phyloP scores from a whole-genome alignment of 495 filamentous ascomycete species.

The Pyronema domesticum region DNA sequence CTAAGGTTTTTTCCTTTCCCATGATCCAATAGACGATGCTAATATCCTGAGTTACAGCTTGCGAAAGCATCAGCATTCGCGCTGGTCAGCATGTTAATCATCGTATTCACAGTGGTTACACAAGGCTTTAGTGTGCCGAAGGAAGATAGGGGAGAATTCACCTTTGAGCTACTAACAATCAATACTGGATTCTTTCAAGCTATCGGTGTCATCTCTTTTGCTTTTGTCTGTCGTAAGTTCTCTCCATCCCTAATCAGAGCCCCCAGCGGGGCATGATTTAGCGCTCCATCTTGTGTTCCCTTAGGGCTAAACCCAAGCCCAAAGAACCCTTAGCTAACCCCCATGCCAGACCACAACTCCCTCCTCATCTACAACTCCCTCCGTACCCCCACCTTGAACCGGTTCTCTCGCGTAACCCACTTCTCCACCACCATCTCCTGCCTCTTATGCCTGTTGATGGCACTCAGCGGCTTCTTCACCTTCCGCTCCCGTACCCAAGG shows the following conservation, averaged over 20 bases:
- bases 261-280: conserved; percentile 17
- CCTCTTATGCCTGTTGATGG: conserved; percentile 75
- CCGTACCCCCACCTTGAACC: conserved; percentile 81
- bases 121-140: conserved; percentile 57
- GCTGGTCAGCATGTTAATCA: conserved; percentile 76
- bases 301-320: conserved; percentile 9
- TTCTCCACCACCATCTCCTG: conserved; percentile 78
- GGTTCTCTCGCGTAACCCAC: conserved; percentile 81
- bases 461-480: conserved; percentile 71
- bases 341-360: conserved; percentile 62
- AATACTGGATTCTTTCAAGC: conserved; percentile 84
- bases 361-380: conserved; percentile 94
- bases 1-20: conserved; percentile 44
- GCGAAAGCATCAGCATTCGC: conserved; percentile 89
- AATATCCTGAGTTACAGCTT: conserved; percentile 36
- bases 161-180: conserved; percentile 45
- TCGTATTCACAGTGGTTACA: conserved; percentile 73
- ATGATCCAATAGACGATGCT: not conserved
- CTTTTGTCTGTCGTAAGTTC: conserved; percentile 28
- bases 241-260: not conserved
- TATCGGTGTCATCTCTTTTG: conserved; percentile 93
- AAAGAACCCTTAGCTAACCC: conserved; percentile 1
- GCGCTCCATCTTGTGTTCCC: conserved; percentile 29
- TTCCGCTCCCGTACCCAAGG: conserved; percentile 84
- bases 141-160: conserved; percentile 51